phyloP scores from a whole-genome alignment of 2,329 filamentous ascomycete genomes.

The Achaetomium macrosporum region DNA sequence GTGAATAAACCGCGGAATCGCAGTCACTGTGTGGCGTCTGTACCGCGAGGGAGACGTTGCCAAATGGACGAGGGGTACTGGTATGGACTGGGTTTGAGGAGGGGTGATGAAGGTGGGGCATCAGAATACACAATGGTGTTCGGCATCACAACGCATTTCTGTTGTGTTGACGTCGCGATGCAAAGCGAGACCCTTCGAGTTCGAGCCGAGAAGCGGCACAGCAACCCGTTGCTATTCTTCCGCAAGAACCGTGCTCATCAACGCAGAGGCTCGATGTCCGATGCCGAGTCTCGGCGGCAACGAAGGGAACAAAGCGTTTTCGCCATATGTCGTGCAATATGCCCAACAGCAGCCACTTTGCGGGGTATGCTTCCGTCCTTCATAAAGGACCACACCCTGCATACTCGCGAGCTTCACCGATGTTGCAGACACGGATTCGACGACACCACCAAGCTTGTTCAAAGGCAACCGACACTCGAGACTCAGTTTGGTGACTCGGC shows the following conservation, averaged over 20 bases:
- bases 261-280: neutral
- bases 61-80: neutral
- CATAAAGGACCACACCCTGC: conserved; percentile 1
- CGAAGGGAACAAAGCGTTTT: neutral
- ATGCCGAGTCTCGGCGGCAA: neutral
- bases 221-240: neutral
- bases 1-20: neutral
- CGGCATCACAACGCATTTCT: neutral
- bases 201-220: neutral
- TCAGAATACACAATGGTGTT: neutral
- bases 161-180: conserved; percentile 1
- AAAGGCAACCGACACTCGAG: no score
- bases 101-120: neutral
- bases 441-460: neutral
- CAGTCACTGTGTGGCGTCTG: neutral
- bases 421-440: conserved; percentile 3
- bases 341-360: conserved; percentile 15
- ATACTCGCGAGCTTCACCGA: conserved; percentile 1
- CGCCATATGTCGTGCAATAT: conserved; percentile 12
- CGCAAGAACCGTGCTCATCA: neutral
- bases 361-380: conserved; percentile 5
- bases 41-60: neutral
- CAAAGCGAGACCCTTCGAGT: neutral
- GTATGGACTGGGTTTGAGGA: neutral
- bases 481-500: no score